Conservation (phyloP, 306 rosid genomes). For the Acacia crassicarpa region DNA sequence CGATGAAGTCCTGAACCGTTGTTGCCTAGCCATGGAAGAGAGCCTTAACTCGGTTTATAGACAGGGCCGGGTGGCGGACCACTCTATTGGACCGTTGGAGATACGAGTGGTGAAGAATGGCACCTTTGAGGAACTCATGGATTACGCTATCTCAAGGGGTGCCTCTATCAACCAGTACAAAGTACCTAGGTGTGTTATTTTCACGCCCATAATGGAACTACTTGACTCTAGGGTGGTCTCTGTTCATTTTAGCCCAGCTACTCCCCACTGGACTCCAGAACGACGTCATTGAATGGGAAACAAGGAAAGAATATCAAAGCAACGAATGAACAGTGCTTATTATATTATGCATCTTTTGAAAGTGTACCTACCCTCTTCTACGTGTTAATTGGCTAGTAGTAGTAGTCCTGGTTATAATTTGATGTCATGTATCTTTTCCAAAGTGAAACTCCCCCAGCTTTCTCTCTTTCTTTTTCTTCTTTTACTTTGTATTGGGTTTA, state of each 20-base stretch:
- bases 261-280: conserved; percentile 83
- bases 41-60: conserved; percentile 81
- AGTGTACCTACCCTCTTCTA: neutral
- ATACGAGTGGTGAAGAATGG: conserved; percentile 86
- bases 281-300: conserved; percentile 49
- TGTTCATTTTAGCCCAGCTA: conserved; percentile 72
- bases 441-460: conserved; percentile 4
- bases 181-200: conserved; percentile 86
- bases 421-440: conserved; percentile 37
- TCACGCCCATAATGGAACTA: conserved; percentile 80
- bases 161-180: conserved; percentile 94
- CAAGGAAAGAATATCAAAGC: neutral
- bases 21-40: conserved; percentile 83
- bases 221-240: conserved; percentile 78
- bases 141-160: conserved; percentile 87
- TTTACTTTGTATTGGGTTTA: conserved; percentile 21
- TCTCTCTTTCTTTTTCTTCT: conserved; percentile 1
- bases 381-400: neutral
- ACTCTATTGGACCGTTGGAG: conserved; percentile 88
- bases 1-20: conserved; percentile 42
- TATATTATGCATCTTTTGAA: neutral
- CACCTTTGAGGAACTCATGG: conserved; percentile 94
- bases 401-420: conserved; percentile 28
- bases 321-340: neutral
- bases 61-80: conserved; percentile 80